Evolutionary conservation across 129 eudicot species (phyloP), one percentile per base, ranked within the genome.

Genomic region (Saposhnikovia divaricata): DNA sequence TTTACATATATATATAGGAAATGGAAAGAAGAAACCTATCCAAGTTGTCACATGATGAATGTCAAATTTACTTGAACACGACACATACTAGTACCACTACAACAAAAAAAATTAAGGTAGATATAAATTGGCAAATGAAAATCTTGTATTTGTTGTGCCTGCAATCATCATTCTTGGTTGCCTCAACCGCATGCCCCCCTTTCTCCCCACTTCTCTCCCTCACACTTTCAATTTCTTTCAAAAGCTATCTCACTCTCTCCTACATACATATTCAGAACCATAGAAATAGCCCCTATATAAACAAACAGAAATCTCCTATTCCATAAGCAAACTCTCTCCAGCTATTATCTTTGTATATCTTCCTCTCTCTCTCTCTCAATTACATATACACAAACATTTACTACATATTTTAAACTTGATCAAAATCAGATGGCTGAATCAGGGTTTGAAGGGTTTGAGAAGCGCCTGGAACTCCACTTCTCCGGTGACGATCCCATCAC

Each of bases 371-470:
- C 19, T 34, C 70, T n/a, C 38, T 63, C 16, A 11, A n/a, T 2
- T 2, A 63, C 9, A 65, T n/a, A 4, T 12, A 28, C 4, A 14
- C 43, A 68, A 9, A 68, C 73, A 68, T 13, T 14, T 42, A 70
- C 4, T 2, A 4, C 8, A 80, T 80, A 61, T 61, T 23, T 61
- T 0, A 9, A 53, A 40, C 21, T 80, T 50, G 69, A 37, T 79
- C 74, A 38, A 0, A 43, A 4, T 45, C 5, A n/a, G 69, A 92
- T 92, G 97, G 97, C 97, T 40, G 82, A 85, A 81, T 92, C 97
- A 6, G 97, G 97, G 25, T 92, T 92, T 42, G 97, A 92, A 85
- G 97, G 97, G 48, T 92, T 90, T 53, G 97, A 92, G 63, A 90
- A 92, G 79, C 87, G 97, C 75, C 84, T 92, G 0, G 97, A 92